Conservation (phyloP, 2,329 filamentous ascomycete species). For the Mycosphaerella arachidis region DNA sequence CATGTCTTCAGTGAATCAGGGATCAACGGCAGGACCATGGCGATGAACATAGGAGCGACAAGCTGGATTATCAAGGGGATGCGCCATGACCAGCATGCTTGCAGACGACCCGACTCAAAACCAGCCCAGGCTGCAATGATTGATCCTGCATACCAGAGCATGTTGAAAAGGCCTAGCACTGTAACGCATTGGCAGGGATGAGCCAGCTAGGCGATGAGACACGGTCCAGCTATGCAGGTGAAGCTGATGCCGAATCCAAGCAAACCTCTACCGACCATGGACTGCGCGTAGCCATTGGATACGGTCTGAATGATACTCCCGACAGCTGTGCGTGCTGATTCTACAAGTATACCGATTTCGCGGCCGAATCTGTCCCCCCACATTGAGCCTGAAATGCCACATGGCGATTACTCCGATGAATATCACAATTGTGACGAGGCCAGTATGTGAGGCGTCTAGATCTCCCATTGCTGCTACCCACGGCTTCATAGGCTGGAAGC, state of each 20-base stretch:
- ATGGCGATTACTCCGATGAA: conserved; percentile 8
- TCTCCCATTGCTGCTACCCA: conserved; percentile 9
- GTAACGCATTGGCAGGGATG: conserved; percentile 1
- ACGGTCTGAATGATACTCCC: neutral
- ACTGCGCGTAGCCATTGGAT: neutral
- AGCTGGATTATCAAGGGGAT: conserved; percentile 26
- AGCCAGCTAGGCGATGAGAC: conserved; percentile 4
- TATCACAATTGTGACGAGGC: conserved; percentile 6
- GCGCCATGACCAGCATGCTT: conserved; percentile 26
- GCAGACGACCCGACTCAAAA: conserved; percentile 21
- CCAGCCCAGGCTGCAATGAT: conserved; percentile 23
- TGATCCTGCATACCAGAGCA: conserved; percentile 7
- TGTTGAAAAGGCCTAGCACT: neutral
- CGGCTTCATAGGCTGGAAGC: conserved; percentile 11
- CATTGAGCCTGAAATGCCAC: neutral
- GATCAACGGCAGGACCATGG: conserved; percentile 47
- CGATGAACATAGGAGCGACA: conserved; percentile 14
- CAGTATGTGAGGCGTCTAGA: conserved; percentile 1
- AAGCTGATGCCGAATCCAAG: conserved; percentile 12
- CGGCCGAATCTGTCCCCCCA: neutral
- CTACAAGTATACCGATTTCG: conserved; percentile 1
- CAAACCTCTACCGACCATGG: conserved; percentile 6
- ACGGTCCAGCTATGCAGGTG: conserved; percentile 8
- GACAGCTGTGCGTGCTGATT: neutral
- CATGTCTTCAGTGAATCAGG: conserved; percentile 54